A percentile compares a stretch with the other conserved stretches of the same genome.
phyloP scores from a whole-genome alignment of 768 basidiomycete species.

The Trametes sanguinea region DNA sequence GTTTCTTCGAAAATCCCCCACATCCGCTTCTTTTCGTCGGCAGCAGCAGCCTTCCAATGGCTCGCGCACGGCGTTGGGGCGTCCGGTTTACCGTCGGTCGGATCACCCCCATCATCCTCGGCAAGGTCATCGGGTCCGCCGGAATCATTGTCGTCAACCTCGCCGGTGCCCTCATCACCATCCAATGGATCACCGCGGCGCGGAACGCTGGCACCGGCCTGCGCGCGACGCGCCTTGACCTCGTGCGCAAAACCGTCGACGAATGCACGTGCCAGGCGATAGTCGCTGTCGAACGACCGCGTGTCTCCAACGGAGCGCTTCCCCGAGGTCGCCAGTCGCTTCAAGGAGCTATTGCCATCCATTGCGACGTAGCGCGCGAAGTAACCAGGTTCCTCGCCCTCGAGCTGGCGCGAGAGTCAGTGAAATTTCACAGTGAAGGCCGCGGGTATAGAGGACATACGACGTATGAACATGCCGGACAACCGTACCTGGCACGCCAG shows the following conservation, averaged over 20 bases:
- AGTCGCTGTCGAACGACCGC: conserved; percentile 21
- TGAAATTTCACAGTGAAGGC: too few species aligned
- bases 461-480: conserved; percentile 41
- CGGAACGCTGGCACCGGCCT: too few species aligned
- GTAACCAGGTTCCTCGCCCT: conserved; percentile 31
- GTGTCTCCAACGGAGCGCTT: neutral
- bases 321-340: conserved; percentile 29
- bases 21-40: conserved; percentile 35
- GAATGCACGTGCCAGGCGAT: conserved; percentile 27
- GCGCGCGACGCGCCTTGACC: conserved; percentile 25
- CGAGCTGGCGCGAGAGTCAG: conserved; percentile 22
- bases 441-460: conserved; percentile 13
- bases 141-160: too few species aligned
- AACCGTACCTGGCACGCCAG: conserved; percentile 39
- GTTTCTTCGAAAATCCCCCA: conserved; percentile 40
- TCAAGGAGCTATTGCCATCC: conserved; percentile 26
- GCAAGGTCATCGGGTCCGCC: too few species aligned
- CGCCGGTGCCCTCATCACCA: too few species aligned
- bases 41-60: conserved; percentile 36
- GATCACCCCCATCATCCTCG: conserved; percentile 15
- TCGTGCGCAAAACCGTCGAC: conserved; percentile 38
- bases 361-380: conserved; percentile 11
- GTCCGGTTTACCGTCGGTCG: conserved; percentile 21
- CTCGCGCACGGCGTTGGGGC: conserved; percentile 31
- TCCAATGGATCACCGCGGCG: too few species aligned